Evolutionary conservation across 176 grass and related monocot species (phyloP).

Genomic region (Triticum monococcum): DNA sequence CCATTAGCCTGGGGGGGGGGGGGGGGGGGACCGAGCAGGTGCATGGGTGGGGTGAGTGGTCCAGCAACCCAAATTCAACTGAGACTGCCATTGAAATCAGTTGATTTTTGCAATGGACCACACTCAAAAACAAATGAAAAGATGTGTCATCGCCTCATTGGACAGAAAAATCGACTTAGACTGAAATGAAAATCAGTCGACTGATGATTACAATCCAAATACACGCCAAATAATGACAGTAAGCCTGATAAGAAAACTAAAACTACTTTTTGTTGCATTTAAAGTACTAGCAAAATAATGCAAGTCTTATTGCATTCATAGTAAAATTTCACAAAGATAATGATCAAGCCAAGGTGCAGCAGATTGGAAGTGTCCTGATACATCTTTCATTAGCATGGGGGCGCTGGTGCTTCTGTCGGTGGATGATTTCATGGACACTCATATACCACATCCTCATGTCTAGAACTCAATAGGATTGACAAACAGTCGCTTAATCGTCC

Average conservation of each 20-base stretch:
- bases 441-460: neutral
- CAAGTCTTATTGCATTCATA: constrained; percentile 2
- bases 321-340: neutral
- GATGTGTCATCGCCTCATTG: too few relatives aligned
- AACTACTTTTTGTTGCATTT: neutral
- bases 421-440: neutral
- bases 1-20: too few relatives aligned
- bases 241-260: neutral
- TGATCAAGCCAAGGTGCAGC: neutral
- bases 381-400: neutral
- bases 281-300: neutral
- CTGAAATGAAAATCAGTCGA: too few relatives aligned
- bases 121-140: neutral
- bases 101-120: too few relatives aligned
- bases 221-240: neutral
- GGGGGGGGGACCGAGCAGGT: too few relatives aligned
- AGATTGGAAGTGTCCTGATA: neutral
- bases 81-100: too few relatives aligned
- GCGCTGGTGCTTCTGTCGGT: neutral
- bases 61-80: too few relatives aligned
- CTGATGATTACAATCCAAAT: neutral
- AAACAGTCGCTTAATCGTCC: constrained; percentile 24
- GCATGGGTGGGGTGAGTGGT: too few relatives aligned
- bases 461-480: constrained; percentile 16
- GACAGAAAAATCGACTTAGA: too few relatives aligned